phyloP scores from a whole-genome alignment of 2,329 filamentous ascomycete genomes.

The Fusarium pseudonygamai region DNA sequence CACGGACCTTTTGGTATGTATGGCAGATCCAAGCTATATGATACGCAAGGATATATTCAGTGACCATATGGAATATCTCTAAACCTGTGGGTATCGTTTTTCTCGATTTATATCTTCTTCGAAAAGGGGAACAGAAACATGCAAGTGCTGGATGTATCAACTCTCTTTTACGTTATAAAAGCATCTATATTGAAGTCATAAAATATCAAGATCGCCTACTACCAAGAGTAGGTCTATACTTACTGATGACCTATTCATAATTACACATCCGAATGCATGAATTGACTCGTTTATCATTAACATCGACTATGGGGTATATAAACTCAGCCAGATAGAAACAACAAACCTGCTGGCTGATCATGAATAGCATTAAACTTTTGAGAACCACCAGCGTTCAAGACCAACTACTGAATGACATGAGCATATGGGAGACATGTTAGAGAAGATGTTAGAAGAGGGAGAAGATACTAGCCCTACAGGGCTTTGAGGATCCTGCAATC shows the following conservation, averaged over 20 bases:
- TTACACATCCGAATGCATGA: neutral
- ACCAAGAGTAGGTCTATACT: neutral
- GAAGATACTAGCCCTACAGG: neutral
- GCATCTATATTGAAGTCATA: neutral
- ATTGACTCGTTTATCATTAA: neutral
- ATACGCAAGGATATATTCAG: neutral
- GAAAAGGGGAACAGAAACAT: neutral
- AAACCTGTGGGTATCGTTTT: neutral
- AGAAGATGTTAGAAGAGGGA: neutral
- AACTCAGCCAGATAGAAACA: neutral
- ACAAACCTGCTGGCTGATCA: neutral
- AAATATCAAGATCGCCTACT: neutral
- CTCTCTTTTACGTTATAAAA: neutral
- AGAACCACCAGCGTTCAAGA: neutral
- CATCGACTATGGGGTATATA: conserved; percentile 13
- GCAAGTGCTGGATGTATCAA: neutral
- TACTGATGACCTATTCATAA: neutral
- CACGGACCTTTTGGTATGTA: neutral
- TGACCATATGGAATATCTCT: neutral
- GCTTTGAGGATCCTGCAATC: conserved; percentile 3
- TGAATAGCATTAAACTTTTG: neutral
- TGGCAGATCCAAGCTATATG: neutral
- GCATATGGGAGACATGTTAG: neutral
- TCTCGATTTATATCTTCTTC: neutral
- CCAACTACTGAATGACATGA: neutral